Evolutionary conservation across 176 grass and related monocot genomes (phyloP).

Genomic region (Rhynchospora pubera): DNA sequence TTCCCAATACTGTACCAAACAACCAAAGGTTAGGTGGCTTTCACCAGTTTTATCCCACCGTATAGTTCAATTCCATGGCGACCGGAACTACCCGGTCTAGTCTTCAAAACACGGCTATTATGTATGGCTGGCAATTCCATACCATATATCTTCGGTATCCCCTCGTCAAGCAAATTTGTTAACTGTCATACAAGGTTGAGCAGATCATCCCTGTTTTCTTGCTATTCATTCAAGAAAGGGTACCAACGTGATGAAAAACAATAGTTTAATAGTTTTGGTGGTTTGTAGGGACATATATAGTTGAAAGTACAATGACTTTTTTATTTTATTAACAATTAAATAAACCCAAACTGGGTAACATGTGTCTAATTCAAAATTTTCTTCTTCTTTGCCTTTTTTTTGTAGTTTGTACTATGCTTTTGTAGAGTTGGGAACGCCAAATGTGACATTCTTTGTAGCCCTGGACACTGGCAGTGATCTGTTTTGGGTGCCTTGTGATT

Average conservation of each 20-base stretch:
- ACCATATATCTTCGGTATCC: background rate
- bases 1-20: too few relatives aligned
- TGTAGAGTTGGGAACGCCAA: conserved; percentile 77
- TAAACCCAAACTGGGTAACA: background rate
- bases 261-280: background rate
- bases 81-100: too few relatives aligned
- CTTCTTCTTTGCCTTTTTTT: background rate
- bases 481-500: conserved; percentile 92
- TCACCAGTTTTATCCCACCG: too few relatives aligned
- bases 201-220: background rate
- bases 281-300: conserved; percentile 24
- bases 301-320: background rate
- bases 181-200: background rate
- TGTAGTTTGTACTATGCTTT: conserved; percentile 78
- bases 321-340: background rate
- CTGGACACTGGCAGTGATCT: conserved; percentile 92
- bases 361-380: conserved; percentile 20
- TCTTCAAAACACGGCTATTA: background rate
- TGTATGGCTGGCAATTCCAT: background rate
- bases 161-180: background rate
- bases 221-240: background rate
- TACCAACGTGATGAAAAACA: background rate
- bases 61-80: too few relatives aligned
- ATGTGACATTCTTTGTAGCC: conserved; percentile 79
- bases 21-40: too few relatives aligned